These are phyloP conservation scores for Tremella mesenterica DNA, from an alignment of 768 basidiomycete species.

Conservation along the genomic window DNA sequence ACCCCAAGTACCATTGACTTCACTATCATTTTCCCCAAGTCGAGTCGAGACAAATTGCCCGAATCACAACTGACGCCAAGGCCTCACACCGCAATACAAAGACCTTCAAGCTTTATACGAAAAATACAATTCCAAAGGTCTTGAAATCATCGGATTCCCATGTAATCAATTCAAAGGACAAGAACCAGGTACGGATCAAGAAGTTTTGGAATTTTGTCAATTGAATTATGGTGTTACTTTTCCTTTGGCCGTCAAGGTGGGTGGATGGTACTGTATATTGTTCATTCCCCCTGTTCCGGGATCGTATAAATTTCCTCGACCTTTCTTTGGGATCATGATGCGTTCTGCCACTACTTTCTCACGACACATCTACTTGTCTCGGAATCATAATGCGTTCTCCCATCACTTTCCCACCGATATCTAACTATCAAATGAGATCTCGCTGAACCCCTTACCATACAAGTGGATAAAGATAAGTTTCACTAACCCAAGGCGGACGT, in stretches of 20 bases:
- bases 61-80: conserved; percentile 6
- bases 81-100: conserved; percentile 44
- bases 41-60: neutral
- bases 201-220: conserved; percentile 42
- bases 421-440: neutral
- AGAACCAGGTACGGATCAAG: conserved; percentile 44
- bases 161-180: conserved; percentile 44
- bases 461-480: neutral
- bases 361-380: too few species aligned
- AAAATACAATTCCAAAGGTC: conserved; percentile 38
- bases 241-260: conserved; percentile 42
- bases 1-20: too few species aligned
- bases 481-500: conserved; percentile 32
- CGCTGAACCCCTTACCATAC: too few species aligned
- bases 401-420: too few species aligned
- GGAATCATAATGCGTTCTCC: too few species aligned
- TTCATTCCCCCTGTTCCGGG: too few species aligned
- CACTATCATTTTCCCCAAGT: too few species aligned
- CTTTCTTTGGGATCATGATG: too few species aligned
- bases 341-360: neutral
- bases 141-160: conserved; percentile 44
- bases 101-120: conserved; percentile 41
- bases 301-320: too few species aligned
- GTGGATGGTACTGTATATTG: neutral
- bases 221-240: conserved; percentile 45